A percentile compares a stretch with the other conserved stretches of the same genome.
phyloP scores from a whole-genome alignment of 1,284 basidiomycete genomes.

The Uromyces viciae-fabae region DNA sequence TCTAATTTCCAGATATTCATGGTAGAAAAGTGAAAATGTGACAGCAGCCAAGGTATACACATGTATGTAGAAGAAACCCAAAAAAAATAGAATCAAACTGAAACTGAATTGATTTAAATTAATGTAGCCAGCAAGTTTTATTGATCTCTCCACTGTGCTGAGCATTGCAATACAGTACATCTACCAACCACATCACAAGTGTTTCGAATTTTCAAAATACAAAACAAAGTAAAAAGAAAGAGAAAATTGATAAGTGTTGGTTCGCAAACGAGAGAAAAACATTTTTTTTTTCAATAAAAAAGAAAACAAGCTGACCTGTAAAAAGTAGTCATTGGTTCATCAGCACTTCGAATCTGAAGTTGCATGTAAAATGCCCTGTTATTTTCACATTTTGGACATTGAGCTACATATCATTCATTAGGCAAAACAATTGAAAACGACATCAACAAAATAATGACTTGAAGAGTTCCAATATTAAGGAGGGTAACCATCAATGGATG shows the following conservation, averaged over 20 bases:
- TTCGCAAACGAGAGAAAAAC: not conserved
- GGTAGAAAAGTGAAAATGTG: too few relatives aligned
- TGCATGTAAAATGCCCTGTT: constrained; percentile 89
- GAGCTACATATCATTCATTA: constrained; percentile 58
- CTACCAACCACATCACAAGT: not conserved
- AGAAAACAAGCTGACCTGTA: constrained; percentile 56
- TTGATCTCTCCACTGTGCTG: constrained; percentile 40
- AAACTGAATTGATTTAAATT: too few relatives aligned
- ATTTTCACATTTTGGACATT: constrained; percentile 86
- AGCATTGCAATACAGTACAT: constrained; percentile 39
- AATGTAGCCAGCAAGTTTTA: too few relatives aligned
- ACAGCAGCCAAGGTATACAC: too few relatives aligned
- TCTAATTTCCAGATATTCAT: too few relatives aligned
- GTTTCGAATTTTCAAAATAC: not conserved
- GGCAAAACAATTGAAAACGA: not conserved
- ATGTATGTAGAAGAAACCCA: too few relatives aligned
- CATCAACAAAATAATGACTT: not conserved
- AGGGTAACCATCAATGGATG: too few relatives aligned
- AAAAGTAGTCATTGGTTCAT: constrained; percentile 97
- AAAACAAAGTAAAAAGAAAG: not conserved
- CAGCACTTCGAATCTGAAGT: constrained; percentile 90
- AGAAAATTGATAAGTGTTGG: not conserved
- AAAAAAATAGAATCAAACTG: too few relatives aligned
- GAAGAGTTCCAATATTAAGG: too few relatives aligned
- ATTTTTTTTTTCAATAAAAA: not conserved